Base-by-base conservation (phyloP, 176 grass and related monocot genomes). In the Melocanna baccifera region DNA sequence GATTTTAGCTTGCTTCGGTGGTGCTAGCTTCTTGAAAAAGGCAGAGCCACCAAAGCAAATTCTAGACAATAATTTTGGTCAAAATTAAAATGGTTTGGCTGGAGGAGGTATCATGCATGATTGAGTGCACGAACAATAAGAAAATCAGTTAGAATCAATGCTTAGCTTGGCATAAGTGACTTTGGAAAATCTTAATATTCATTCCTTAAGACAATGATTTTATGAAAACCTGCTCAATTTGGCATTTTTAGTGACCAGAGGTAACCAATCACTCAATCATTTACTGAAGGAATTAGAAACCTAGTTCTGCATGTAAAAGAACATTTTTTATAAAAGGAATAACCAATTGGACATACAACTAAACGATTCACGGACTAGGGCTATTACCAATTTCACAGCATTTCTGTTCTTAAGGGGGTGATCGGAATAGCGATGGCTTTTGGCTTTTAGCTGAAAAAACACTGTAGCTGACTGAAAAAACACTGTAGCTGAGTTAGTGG, bases 391-490 rank as follows among this genome's bases (percentile, higher is more conserved):
- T 61, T 84, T 90, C 77, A 71, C 63, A 52, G 78, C 29, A 80
- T 89, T 88, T 80, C 84, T 91, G 50, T 89, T 97, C 86, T 78
- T n/a, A n/a, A n/a, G n/a, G n/a, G n/a, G n/a, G n/a, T n/a, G n/a
- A n/a, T n/a, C n/a, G n/a, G n/a, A n/a, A n/a, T n/a, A n/a, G n/a
- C n/a, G n/a, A n/a, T n/a, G n/a, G n/a, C n/a, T n/a, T n/a, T n/a
- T n/a, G n/a, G n/a, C n/a, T n/a, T n/a, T n/a, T n/a, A n/a, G n/a
- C n/a, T n/a, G n/a, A n/a, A n/a, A n/a, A n/a, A n/a, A n/a, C n/a
- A n/a, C n/a, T n/a, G n/a, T n/a, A n/a, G n/a, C n/a, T n/a, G n/a
- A n/a, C n/a, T n/a, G n/a, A n/a, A n/a, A n/a, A n/a, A n/a, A n/a
- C n/a, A n/a, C n/a, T n/a, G n/a, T n/a, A n/a, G n/a, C n/a, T n/a